Percentiles rank a stretch among this genome's conserved stretches.
phyloP scores from a whole-genome alignment of 2,329 filamentous ascomycete species.

The Berkeleyomyces basicola region DNA sequence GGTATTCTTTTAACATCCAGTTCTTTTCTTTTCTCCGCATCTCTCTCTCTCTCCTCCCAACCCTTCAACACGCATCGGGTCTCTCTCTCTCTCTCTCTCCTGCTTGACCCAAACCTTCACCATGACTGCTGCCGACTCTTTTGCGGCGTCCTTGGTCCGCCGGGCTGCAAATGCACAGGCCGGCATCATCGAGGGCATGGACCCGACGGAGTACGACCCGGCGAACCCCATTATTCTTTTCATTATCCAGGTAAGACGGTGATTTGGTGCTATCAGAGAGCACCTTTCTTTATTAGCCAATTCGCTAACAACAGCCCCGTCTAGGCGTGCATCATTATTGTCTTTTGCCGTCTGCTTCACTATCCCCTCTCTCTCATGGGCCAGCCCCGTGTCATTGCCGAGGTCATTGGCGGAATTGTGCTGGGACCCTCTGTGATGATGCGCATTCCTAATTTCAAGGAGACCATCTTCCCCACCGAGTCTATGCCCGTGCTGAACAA shows the following conservation, averaged over 20 bases:
- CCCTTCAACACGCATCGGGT: background rate
- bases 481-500: slow-evolving; percentile 43
- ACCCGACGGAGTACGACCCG: slow-evolving; percentile 51
- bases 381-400: slow-evolving; percentile 69
- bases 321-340: slow-evolving; percentile 29
- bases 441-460: slow-evolving; percentile 61
- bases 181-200: slow-evolving; percentile 54
- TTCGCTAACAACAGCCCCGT: slow-evolving; percentile 10
- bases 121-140: slow-evolving; percentile 18
- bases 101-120: slow-evolving; percentile 1
- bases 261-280: background rate
- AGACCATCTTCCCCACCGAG: slow-evolving; percentile 56
- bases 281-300: background rate
- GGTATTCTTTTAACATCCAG: background rate
- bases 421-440: slow-evolving; percentile 81
- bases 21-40: background rate
- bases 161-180: slow-evolving; percentile 26
- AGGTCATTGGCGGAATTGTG: slow-evolving; percentile 71
- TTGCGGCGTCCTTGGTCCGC: slow-evolving; percentile 15
- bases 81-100: background rate
- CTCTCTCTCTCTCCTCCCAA: background rate
- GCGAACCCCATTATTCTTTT: slow-evolving; percentile 60
- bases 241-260: slow-evolving; percentile 46
- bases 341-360: slow-evolving; percentile 40
- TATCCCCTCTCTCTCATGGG: slow-evolving; percentile 61